Evolutionary conservation across 257 asterid species (phyloP).

Genomic region (Prunella vulgaris): DNA sequence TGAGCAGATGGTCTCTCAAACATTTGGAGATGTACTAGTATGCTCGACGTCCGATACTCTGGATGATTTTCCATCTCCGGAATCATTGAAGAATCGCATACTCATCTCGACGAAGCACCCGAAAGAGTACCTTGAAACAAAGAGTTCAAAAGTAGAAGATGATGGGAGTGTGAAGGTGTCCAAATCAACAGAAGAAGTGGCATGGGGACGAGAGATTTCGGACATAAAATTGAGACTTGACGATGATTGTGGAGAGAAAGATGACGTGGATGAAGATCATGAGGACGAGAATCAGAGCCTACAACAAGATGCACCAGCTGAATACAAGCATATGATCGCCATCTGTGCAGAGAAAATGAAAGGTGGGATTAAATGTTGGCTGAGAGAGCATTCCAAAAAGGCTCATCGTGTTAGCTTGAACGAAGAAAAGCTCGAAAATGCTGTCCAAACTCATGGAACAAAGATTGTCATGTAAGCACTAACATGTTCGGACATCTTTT

Average conservation of each 20-base stretch:
- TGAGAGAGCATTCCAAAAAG: slow-evolving; percentile 33
- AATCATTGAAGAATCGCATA: slow-evolving; percentile 44
- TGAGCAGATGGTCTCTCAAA: slow-evolving; percentile 55
- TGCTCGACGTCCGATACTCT: slow-evolving; percentile 38
- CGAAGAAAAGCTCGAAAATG: slow-evolving; percentile 73
- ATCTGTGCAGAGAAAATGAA: slow-evolving; percentile 59
- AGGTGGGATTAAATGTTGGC: slow-evolving; percentile 59
- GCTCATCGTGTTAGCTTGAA: slow-evolving; percentile 73
- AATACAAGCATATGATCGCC: slow-evolving; percentile 62
- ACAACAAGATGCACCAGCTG: slow-evolving; percentile 35
- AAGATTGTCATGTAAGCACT: slow-evolving; percentile 53
- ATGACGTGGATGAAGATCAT: slow-evolving; percentile 39
- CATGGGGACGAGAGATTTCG: slow-evolving; percentile 60
- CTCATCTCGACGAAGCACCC: slow-evolving; percentile 81
- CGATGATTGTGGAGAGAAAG: slow-evolving; percentile 20
- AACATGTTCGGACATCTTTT: background rate
- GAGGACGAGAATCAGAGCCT: slow-evolving; percentile 20
- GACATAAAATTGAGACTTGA: slow-evolving; percentile 16
- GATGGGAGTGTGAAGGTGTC: slow-evolving; percentile 22
- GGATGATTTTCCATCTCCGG: slow-evolving; percentile 66
- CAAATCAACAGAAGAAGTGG: slow-evolving; percentile 40
- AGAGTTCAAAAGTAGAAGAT: slow-evolving; percentile 31
- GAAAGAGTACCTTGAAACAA: slow-evolving; percentile 49
- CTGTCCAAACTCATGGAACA: slow-evolving; percentile 54
- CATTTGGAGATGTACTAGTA: slow-evolving; percentile 46